Base-by-base conservation (phyloP, 768 basidiomycete genomes). In the Mycena amicta region DNA sequence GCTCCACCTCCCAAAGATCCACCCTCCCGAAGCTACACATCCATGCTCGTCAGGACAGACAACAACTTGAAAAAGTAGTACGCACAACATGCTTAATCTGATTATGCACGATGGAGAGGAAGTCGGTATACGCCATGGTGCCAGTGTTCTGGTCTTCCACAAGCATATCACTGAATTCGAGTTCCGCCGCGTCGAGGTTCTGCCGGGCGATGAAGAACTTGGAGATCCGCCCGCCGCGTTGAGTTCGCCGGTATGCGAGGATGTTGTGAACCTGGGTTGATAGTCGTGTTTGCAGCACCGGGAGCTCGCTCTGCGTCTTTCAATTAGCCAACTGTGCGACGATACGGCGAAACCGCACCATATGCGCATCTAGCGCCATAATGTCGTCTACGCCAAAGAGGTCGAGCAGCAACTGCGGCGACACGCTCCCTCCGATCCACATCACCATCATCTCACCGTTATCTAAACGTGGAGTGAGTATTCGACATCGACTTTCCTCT, bases 121-220 rank as follows among this genome's bases (percentile, higher is more conserved):
- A 95, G 70, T 97, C 93, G 4, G 88, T 73, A 74, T 96, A 97
- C 1, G 92, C 88, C 86, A 95, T 83, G 0, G 88, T 89, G n/a
- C 92, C 95, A 66, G 96, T 97, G 69, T 99, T 99, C 71, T 89
- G 85, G 73, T 99, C 97, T 76, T 99, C 97, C 25, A 97, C 87
- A 13, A 99, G 80, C 91, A 97, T 91, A 74, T 99, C 97, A 62
- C 90, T 91, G 67, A 96, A 98, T 72, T 98, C 97, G 45, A 98
- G 84, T 75, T 99, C 96, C 52, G 85, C 77, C 13, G 85, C 96
- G 68, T 99, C 97, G 70, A 95, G 78, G 69, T 97, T 93, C 70
- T 98, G 97, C 8, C 97, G 84, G 0, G 92, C 92, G 26, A 98
- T 80, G 31, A 85, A 74, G 64, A 95, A 77, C 69, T 86, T 90